Evolutionary conservation across 1,284 basidiomycete genomes (phyloP).

Genomic region (Ustilago bromivora): DNA sequence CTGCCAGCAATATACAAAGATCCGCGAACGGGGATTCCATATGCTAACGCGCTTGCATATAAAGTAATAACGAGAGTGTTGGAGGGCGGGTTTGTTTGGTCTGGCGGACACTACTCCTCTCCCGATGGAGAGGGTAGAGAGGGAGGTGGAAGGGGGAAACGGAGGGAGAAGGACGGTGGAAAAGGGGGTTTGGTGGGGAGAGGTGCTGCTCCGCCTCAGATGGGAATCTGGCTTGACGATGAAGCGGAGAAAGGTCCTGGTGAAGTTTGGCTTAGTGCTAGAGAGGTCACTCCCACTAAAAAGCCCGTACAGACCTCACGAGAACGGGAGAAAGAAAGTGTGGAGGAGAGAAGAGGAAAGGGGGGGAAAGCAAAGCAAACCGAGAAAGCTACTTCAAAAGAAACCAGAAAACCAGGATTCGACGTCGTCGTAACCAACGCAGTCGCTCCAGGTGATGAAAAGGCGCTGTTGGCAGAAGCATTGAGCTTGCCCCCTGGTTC

Average conservation of each 20-base stretch:
- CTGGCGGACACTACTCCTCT: conserved; percentile 27
- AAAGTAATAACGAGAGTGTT: conserved; percentile 75
- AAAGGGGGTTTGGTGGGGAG: conserved; percentile 1
- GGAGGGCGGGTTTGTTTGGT: conserved; percentile 71
- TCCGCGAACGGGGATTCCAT: conserved; percentile 81
- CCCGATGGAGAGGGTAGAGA: not conserved
- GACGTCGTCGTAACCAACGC: conserved; percentile 42
- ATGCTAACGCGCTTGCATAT: conserved; percentile 78
- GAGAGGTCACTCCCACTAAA: not conserved
- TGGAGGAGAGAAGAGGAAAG: too few species aligned
- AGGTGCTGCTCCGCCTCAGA: conserved; percentile 33
- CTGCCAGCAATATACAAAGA: conserved; percentile 76
- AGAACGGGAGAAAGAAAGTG: not conserved
- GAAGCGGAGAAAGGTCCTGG: conserved; percentile 39
- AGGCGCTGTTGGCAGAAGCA: conserved; percentile 45
- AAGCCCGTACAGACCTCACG: not conserved
- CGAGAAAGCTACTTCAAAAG: not conserved
- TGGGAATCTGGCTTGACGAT: conserved; percentile 49
- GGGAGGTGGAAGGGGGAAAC: not conserved
- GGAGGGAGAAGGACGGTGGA: not conserved
- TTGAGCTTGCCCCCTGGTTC: conserved; percentile 42
- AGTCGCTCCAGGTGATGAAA: conserved; percentile 56
- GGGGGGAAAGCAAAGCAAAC: not conserved
- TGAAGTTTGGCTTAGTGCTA: conserved; percentile 22
- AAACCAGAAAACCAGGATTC: conserved; percentile 31